Base-by-base conservation (phyloP, 805 yeast species). In the Barnettozyma vustinii region DNA sequence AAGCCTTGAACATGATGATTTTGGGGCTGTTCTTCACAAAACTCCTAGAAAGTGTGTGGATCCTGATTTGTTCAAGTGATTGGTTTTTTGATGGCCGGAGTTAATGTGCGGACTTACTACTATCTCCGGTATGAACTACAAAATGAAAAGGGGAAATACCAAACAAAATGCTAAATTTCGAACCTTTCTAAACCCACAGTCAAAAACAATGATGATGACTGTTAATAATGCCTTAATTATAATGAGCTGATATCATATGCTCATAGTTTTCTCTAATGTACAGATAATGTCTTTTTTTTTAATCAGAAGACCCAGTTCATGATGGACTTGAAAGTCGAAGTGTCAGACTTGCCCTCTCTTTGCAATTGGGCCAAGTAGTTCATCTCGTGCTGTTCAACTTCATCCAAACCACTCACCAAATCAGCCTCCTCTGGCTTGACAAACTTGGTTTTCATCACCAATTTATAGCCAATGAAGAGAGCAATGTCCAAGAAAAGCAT, bases 401-500 rank as follows among this genome's bases (percentile, higher is more conserved):
- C 52, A 10, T 44, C 50, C 19, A 50, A 33, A 7, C 52, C 87
- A 3, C 77, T 66, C 13, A 65, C 58, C 45, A 83, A 65, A 62
- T 83, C 87, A 5, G 79, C 78, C 23, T 77, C 79, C 39, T 58
- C 58, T 9, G 79, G 74, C 6, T 67, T 62, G 44, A 69, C 71
- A 56, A 73, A 65, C 47, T 69, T 71, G 20, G 83, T 74, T 49
- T 73, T 73, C 48, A 67, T 69, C 49, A 69, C 47, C 5, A 80
- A 37, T 56, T 81, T 81, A 72, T 83, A 79, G 33, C 61, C 66
- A 9, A 76, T 19, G 53, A 66, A 81, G 8, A 79, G 65, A 2
- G 56, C 72, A 30, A 80, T 60, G 46, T 72, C 74, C 42, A 81
- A 57, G 47, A 86, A 83, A 9, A 84, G 72, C 89, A 86, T 85